A percentile compares a stretch with the other conserved stretches of the same genome.
Conservation (phyloP, 2,329 filamentous ascomycete species). For the Penicillium griseofulvum region DNA sequence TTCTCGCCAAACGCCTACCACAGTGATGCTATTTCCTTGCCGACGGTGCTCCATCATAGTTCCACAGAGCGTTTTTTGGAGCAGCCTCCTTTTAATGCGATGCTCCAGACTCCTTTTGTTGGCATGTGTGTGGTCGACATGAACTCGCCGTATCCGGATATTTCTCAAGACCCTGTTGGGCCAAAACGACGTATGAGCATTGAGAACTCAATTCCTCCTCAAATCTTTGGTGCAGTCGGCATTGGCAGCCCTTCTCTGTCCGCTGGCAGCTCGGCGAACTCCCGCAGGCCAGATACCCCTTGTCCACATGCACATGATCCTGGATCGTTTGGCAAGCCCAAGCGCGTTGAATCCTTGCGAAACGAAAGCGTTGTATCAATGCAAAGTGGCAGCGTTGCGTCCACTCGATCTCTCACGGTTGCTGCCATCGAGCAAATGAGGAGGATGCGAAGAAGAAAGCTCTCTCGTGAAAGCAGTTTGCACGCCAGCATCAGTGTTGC, state of each 20-base stretch:
- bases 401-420: conserved; percentile 9
- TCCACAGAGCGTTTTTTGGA: background rate
- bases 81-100: conserved; percentile 19
- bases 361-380: conserved; percentile 10
- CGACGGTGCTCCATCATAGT: background rate
- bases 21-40: background rate
- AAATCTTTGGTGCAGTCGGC: background rate
- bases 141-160: background rate
- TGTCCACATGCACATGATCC: background rate
- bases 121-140: conserved; percentile 23
- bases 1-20: background rate
- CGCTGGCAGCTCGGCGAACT: background rate
- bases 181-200: background rate
- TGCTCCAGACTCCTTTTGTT: conserved; percentile 20
- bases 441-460: background rate
- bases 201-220: background rate
- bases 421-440: conserved; percentile 16
- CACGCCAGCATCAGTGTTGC: background rate
- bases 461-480: conserved; percentile 2
- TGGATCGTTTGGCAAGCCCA: conserved; percentile 1
- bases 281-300: background rate
- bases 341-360: background rate
- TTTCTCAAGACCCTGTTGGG: background rate
- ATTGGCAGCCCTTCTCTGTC: background rate
- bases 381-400: conserved; percentile 9